Evolutionary conservation across 2,329 filamentous ascomycete genomes (phyloP), one percentile per base, ranked within the genome.

Genomic region (Phyllosticta citribraziliensis): DNA sequence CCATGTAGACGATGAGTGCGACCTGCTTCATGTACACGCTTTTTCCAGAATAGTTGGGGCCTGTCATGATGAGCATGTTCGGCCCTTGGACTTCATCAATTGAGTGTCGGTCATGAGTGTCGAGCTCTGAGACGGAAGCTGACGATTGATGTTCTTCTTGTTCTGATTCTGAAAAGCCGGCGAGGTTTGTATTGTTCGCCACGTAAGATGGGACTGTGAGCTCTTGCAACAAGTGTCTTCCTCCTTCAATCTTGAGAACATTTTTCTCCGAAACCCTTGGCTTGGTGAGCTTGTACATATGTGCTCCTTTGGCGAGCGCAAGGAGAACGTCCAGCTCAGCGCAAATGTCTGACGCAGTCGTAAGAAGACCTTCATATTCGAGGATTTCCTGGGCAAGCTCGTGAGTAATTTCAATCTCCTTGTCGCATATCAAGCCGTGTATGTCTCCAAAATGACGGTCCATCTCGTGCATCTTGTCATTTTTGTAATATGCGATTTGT

Each of bases 41-140:
- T 73, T 99, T 99, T 0, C 94, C 94, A 0, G 94, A 97, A 71
- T 94, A 95, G 67, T 99, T 99, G 4, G 94, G 92, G 0, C 94
- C 94, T 0, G 94, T 97, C 67, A 99, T 74, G 5, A 97, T 77
- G 12, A 97, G 72, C 75, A 91, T 87, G 65, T 83, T 90, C 12
- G 88, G 85, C 2, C 70, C 70, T 4, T 72, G 65, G 11, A 17
- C 58, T 10, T 11, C 20, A 12, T 24, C 25, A 55, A 53, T 47
- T 30, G 24, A 55, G 25, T n/a, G 12, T 17, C 52, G 47, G 17
- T 57, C 54, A 22, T 35, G 24, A 14, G 55, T 54, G 47, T 24
- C 12, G 1, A 30, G 22, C 2, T 40, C 47, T n/a, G 40, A n/a
- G 12, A 47, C 14, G 14, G 40, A 47, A 19, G 40, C 3, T 63